phyloP scores from a whole-genome alignment of 1,284 basidiomycete species.

The Trametes hirsuta region DNA sequence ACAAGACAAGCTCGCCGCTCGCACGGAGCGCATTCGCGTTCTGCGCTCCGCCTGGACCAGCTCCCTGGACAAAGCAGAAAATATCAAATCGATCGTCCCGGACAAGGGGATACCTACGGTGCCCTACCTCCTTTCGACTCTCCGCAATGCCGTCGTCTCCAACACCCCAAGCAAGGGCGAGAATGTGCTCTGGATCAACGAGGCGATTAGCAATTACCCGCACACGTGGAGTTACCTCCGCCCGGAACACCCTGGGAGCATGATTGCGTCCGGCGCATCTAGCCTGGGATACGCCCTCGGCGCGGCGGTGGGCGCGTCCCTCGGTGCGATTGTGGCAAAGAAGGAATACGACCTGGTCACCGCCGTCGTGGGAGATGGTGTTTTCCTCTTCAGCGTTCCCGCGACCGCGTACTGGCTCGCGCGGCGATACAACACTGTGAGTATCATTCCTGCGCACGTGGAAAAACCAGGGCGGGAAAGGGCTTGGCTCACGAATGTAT shows the following conservation, averaged over 20 bases:
- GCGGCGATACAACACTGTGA: constrained; percentile 62
- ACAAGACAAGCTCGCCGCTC: constrained; percentile 3
- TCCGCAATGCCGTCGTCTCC: constrained; percentile 46
- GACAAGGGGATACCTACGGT: constrained; percentile 41
- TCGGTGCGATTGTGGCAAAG: constrained; percentile 44
- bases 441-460: constrained; percentile 20
- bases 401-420: constrained; percentile 73
- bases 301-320: constrained; percentile 59
- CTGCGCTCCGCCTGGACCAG: constrained; percentile 29
- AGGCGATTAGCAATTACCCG: constrained; percentile 61
- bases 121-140: constrained; percentile 50
- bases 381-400: constrained; percentile 69
- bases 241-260: constrained; percentile 52
- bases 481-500: background rate
- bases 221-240: constrained; percentile 59
- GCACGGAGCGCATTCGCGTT: constrained; percentile 3
- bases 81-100: constrained; percentile 23
- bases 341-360: constrained; percentile 53
- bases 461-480: background rate
- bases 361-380: constrained; percentile 68
- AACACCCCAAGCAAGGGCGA: constrained; percentile 41
- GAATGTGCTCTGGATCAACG: constrained; percentile 59
- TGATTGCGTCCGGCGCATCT: constrained; percentile 59
- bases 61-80: constrained; percentile 25
- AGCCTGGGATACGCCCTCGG: constrained; percentile 70